Base-by-base conservation (phyloP, 2,329 filamentous ascomycete genomes). In the Fusarium chaquense region DNA sequence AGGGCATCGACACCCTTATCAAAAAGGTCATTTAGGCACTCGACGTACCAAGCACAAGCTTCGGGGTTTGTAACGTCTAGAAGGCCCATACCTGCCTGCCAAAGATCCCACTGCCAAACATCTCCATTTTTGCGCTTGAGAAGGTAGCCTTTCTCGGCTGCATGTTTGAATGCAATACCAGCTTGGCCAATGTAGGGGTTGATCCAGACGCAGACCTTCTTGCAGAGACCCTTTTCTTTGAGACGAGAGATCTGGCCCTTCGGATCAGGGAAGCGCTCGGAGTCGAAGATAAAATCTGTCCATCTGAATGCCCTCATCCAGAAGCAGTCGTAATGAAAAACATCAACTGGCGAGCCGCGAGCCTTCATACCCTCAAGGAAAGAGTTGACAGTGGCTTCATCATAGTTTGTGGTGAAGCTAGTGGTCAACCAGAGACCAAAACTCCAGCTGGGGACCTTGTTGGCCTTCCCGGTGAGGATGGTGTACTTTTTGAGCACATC, bases 251-350 rank as follows among this genome's bases (percentile, higher is more conserved):
- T 88, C 73, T 90, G 89, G 0, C 84, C 87, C 52, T 84, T 83
- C 2, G 91, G 89, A 67, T 93, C 89, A 0, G 90, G 89, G 78
- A 93, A 93, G 70, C 86, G 86, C 47, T 89, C 86, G 2, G 84
- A 80, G 73, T 91, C 89, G 79, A 92, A 93, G 52, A 89, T 84
- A 69, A 93, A 93, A 77, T 93, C 90, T 62, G 90, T 92, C 91
- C 90, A 93, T 58, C 88, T 87, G 76, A 92, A 93, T 3, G 88
- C 89, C 66, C 89, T 89, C 84, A 93, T 89, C 90, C 90, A 93
- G 83, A 92, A 93, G 77, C 89, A 91, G 76, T 93, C 91, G 69
- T 91, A 93, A 77, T 93, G 91, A 78, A 93, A 93, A 5, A 92
- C 90, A 38, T 90, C 87, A 3, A 93, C 84, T 0, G 89, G 88